Percentiles rank a stretch among this genome's conserved stretches.
phyloP scores from a whole-genome alignment of 31 red algal genomes.

The Bonnemaisonia californica region DNA sequence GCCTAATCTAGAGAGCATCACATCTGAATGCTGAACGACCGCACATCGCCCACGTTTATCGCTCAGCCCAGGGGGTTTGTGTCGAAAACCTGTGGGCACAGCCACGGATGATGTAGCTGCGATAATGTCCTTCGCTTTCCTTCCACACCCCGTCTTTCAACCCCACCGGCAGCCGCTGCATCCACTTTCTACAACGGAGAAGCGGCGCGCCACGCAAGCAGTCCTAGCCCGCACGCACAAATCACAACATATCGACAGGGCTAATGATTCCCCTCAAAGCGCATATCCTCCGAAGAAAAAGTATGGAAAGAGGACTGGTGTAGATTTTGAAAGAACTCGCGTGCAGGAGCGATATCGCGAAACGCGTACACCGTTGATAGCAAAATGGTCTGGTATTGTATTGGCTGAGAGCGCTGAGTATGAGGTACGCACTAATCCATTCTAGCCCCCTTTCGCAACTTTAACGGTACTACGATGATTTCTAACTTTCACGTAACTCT shows the following conservation, averaged over 20 bases:
- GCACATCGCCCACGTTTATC: too few relatives aligned
- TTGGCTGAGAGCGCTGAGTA: constrained; percentile 15
- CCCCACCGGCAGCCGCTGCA: not conserved
- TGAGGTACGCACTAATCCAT: constrained; percentile 21
- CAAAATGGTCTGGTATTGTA: constrained; percentile 29
- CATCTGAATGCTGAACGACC: too few relatives aligned
- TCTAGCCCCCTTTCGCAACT: too few relatives aligned
- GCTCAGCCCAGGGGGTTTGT: not conserved
- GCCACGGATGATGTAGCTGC: not conserved
- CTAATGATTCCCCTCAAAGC: not conserved
- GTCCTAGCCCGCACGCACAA: not conserved
- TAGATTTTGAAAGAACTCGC: not conserved
- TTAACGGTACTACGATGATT: too few relatives aligned
- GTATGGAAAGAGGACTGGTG: not conserved
- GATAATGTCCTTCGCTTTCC: not conserved
- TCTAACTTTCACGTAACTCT: too few relatives aligned
- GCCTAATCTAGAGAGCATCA: too few relatives aligned
- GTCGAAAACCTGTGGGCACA: not conserved
- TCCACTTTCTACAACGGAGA: not conserved
- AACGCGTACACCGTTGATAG: not conserved
- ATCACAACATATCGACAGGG: not conserved
- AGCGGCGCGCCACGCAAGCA: not conserved
- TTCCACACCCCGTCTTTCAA: not conserved
- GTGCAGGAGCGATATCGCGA: not conserved
- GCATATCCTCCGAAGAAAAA: not conserved